These are phyloP conservation scores for Candida michaelii DNA, from an alignment of 805 yeast genomes.

Conservation along the genomic window DNA sequence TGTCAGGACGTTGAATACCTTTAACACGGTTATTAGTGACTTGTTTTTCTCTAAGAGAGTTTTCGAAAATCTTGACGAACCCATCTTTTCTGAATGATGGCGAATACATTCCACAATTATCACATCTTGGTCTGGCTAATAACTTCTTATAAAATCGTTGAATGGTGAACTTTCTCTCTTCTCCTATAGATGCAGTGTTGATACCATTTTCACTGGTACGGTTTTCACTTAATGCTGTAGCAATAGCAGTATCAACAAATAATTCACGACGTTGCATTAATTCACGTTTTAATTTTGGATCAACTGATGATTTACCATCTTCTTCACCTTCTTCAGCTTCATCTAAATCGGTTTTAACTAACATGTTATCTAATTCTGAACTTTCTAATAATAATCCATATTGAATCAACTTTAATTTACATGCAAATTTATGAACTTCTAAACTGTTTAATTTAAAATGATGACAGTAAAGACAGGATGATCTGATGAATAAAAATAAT, in stretches of 20 bases:
- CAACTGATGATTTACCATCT: slow-evolving; percentile 34
- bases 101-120: slow-evolving; percentile 92
- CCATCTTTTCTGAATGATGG: slow-evolving; percentile 97
- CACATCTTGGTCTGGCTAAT: slow-evolving; percentile 82
- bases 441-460: slow-evolving; percentile 66
- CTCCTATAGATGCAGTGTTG: slow-evolving; percentile 79
- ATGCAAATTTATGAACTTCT: slow-evolving; percentile 74
- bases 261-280: slow-evolving; percentile 60
- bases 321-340: slow-evolving; percentile 47
- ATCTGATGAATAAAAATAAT: slow-evolving; percentile 78
- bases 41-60: slow-evolving; percentile 80
- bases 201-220: slow-evolving; percentile 65
- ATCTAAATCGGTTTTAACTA: slow-evolving; percentile 34
- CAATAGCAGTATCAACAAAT: slow-evolving; percentile 70
- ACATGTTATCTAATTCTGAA: slow-evolving; percentile 66
- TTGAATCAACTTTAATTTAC: slow-evolving; percentile 80
- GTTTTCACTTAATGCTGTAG: slow-evolving; percentile 74
- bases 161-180: slow-evolving; percentile 76
- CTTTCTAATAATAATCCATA: slow-evolving; percentile 85
- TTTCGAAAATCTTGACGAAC: slow-evolving; percentile 86
- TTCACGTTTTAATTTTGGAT: slow-evolving; percentile 43
- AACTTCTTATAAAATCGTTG: slow-evolving; percentile 75
- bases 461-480: slow-evolving; percentile 88
- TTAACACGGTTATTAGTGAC: slow-evolving; percentile 75
- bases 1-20: slow-evolving; percentile 72